Conservation (phyloP, 352 stramenopile genomes). For the Phytophthora melonis region DNA sequence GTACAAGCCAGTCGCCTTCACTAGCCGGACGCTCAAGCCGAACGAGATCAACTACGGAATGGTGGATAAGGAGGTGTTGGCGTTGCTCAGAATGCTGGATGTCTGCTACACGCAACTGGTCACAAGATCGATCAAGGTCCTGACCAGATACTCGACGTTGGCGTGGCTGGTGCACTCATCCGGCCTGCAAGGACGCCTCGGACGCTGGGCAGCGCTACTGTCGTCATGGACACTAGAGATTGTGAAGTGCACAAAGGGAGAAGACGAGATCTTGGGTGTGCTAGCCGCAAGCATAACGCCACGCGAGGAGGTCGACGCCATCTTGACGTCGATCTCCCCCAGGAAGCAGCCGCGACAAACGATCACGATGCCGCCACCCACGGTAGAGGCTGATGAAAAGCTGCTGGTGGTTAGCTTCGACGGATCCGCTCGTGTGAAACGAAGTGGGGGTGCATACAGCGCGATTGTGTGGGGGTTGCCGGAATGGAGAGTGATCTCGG, state of each 20-base stretch:
- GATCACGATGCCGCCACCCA: conserved; percentile 3
- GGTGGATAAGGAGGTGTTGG: too few species aligned
- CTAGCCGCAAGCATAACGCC: conserved; percentile 1
- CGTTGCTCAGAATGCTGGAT: not conserved
- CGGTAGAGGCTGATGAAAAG: not conserved
- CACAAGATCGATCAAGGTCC: not conserved
- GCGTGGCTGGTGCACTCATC: conserved; percentile 12
- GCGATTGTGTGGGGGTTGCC: too few species aligned
- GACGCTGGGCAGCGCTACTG: not conserved
- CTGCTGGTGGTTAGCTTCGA: not conserved
- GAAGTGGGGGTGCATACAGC: too few species aligned
- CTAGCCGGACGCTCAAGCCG: too few species aligned
- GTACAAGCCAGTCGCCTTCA: too few species aligned
- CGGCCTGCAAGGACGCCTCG: not conserved
- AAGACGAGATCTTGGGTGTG: conserved; percentile 5
- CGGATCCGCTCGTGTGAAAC: too few species aligned
- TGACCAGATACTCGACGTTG: conserved; percentile 9
- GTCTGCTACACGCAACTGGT: conserved; percentile 15
- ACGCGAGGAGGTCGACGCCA: not conserved
- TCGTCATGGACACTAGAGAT: conserved; percentile 11
- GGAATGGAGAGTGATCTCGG: too few species aligned
- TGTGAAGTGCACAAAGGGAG: conserved; percentile 7
- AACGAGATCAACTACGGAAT: too few species aligned
- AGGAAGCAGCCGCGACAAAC: conserved; percentile 1
- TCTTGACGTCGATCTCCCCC: not conserved